Base-by-base conservation (phyloP, 768 basidiomycete genomes). In the Rhodotorula diobovata region DNA sequence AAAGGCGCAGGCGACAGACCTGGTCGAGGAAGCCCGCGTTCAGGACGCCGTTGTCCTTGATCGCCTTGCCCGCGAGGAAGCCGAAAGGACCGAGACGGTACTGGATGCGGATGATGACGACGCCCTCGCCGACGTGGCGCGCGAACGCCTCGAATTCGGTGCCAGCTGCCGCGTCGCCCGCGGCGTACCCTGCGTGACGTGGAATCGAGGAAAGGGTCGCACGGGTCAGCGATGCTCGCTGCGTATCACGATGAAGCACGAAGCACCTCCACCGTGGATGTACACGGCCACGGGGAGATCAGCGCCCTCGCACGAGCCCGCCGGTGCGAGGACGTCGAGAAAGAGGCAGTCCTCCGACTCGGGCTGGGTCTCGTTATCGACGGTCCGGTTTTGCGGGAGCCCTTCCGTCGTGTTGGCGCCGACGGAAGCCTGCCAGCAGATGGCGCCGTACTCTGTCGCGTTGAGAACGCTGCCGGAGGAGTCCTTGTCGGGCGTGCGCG, bases 11-110 rank as follows among this genome's bases (percentile, higher is more conserved):
- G 14, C 3, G 41, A 43, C 41, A 18, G 14, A 43, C 41, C 41
- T 43, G 41, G 11, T 43, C 41, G 41, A 43, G 41, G 14, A 43
- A 43, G 41, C 41, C 41, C 11, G 41, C 41, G 11, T 43, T 43
- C 41, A 18, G 3, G 5, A 12, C 11, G 6, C 41, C 41, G 41
- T 12, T 12, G 14, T 12, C 11, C 14, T 14, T 18, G 86, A 84
- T 84, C 80, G 83, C 82, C 18, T 75, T 62, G 14, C 83, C 83
- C 67, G 81, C 81, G 10, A 83, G 83, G 63, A 83, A 86, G 1
- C 85, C 86, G 28, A 85, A 80, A 7, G 83, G 81, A 11, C 83
- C 84, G 28, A 86, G 74, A 48, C 86, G 81, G 73, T 87, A 86
- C 73, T 85, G 84, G 74, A 85, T 75, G 57, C 80, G 82, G 41